These are phyloP conservation scores for Termitomyces sp. DNA, from an alignment of 768 basidiomycete genomes.

Conservation along the genomic window DNA sequence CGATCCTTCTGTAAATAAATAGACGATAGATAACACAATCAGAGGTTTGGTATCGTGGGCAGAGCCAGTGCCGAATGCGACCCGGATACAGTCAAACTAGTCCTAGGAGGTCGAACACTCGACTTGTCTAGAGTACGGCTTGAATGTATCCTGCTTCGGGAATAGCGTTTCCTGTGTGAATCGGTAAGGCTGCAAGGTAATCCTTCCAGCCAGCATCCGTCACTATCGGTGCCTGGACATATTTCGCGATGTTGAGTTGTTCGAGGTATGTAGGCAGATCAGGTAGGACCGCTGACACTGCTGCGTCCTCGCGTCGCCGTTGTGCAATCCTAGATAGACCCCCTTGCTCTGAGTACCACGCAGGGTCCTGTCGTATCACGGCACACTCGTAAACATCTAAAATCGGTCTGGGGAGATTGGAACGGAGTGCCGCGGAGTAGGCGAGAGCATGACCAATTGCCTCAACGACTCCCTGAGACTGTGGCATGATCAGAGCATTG, in stretches of 20 bases:
- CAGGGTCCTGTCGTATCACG: conserved; percentile 47
- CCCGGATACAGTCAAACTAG: neutral
- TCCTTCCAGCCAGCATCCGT: conserved; percentile 46
- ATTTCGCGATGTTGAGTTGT: conserved; percentile 41
- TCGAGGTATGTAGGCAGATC: conserved; percentile 35
- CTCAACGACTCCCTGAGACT: conserved; percentile 46
- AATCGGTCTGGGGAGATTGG: conserved; percentile 40
- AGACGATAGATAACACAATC: neutral
- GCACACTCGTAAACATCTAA: conserved; percentile 53
- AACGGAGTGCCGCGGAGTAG: conserved; percentile 45
- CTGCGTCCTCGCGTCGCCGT: conserved; percentile 40
- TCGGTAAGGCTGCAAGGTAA: conserved; percentile 34
- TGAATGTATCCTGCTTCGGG: conserved; percentile 33
- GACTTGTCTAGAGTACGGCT: conserved; percentile 34
- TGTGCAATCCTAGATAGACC: conserved; percentile 44
- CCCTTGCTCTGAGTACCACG: conserved; percentile 55
- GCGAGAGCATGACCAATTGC: conserved; percentile 63
- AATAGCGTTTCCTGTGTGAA: conserved; percentile 37
- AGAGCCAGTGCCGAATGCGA: neutral
- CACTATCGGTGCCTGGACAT: conserved; percentile 49
- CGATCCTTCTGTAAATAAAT: neutral
- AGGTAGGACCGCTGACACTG: conserved; percentile 39
- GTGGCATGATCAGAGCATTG: conserved; percentile 51
- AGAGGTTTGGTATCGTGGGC: neutral
- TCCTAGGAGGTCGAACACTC: neutral